Percentiles rank a stretch among this genome's conserved stretches.
Conservation (phyloP, 305 asterid species). For the Fraxinus ornus region DNA sequence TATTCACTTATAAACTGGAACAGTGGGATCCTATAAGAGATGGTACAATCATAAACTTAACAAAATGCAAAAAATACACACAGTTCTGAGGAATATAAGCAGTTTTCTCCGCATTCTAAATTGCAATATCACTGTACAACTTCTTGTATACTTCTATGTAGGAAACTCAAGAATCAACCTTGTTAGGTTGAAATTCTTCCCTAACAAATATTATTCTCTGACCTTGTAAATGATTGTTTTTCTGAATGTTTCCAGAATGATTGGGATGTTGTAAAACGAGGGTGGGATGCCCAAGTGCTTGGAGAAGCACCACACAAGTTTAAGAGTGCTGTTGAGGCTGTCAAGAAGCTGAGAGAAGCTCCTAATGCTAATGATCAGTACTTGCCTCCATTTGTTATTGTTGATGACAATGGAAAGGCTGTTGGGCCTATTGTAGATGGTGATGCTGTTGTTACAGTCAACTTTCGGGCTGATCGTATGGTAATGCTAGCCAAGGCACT, state of each 20-base stretch:
- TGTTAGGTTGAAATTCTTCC: not conserved
- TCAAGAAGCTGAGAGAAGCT: slow-evolving; percentile 76
- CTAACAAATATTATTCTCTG: not conserved
- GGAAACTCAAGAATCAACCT: not conserved
- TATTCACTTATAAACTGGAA: not conserved
- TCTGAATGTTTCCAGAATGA: slow-evolving; percentile 59
- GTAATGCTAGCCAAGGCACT: slow-evolving; percentile 92
- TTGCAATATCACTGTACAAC: not conserved
- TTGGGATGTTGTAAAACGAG: slow-evolving; percentile 91
- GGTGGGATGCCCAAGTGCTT: slow-evolving; percentile 99
- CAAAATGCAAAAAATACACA: not conserved
- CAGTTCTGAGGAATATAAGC: not conserved
- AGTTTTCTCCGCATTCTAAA: not conserved
- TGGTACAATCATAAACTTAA: not conserved
- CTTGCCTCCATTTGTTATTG: slow-evolving; percentile 90
- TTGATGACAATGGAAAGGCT: slow-evolving; percentile 77
- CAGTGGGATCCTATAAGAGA: not conserved
- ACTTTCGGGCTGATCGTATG: slow-evolving; percentile 96
- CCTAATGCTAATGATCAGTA: slow-evolving; percentile 75
- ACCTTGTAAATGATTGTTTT: not conserved
- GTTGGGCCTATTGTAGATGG: slow-evolving; percentile 95
- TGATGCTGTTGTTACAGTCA: slow-evolving; percentile 93
- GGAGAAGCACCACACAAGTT: slow-evolving; percentile 97
- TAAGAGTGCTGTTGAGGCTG: slow-evolving; percentile 72
- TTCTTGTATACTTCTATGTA: not conserved